These are phyloP conservation scores for Ogataea glucozyma DNA, from an alignment of 805 yeast species.

Conservation along the genomic window DNA sequence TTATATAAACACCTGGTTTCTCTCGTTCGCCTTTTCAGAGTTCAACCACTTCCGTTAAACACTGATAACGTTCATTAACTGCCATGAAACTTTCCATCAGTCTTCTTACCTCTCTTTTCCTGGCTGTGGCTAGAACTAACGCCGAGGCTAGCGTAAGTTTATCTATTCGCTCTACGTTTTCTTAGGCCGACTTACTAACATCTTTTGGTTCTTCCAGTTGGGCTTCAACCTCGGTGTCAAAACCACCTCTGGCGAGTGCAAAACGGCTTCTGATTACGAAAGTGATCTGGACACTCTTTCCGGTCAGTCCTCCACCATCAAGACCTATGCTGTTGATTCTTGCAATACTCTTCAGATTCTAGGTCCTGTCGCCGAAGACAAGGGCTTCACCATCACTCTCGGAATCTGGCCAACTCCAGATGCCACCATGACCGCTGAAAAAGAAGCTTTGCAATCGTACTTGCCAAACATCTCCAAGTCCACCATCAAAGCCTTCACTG, in stretches of 20 bases:
- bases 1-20: slow-evolving; percentile 5
- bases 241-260: slow-evolving; percentile 74
- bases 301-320: slow-evolving; percentile 62
- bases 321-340: slow-evolving; percentile 91
- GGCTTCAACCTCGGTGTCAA: slow-evolving; percentile 89
- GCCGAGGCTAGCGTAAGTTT: slow-evolving; percentile 28
- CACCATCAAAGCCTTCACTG: slow-evolving; percentile 75
- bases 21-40: neutral
- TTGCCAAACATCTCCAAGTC: slow-evolving; percentile 71
- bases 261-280: slow-evolving; percentile 67
- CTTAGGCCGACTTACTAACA: slow-evolving; percentile 7
- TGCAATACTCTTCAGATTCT: slow-evolving; percentile 84
- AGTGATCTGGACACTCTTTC: slow-evolving; percentile 63
- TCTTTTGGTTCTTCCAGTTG: slow-evolving; percentile 30
- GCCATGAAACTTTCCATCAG: slow-evolving; percentile 32
- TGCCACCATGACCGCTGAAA: slow-evolving; percentile 72
- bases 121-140: slow-evolving; percentile 19
- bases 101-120: slow-evolving; percentile 27
- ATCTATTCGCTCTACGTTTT: neutral
- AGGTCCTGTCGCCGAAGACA: slow-evolving; percentile 83
- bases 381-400: slow-evolving; percentile 72
- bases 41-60: slow-evolving; percentile 1
- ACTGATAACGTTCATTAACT: slow-evolving; percentile 10
- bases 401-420: slow-evolving; percentile 96
- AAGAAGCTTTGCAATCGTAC: slow-evolving; percentile 64